Conservation (phyloP, 768 basidiomycete genomes). For the Agaricus subrufescens region DNA sequence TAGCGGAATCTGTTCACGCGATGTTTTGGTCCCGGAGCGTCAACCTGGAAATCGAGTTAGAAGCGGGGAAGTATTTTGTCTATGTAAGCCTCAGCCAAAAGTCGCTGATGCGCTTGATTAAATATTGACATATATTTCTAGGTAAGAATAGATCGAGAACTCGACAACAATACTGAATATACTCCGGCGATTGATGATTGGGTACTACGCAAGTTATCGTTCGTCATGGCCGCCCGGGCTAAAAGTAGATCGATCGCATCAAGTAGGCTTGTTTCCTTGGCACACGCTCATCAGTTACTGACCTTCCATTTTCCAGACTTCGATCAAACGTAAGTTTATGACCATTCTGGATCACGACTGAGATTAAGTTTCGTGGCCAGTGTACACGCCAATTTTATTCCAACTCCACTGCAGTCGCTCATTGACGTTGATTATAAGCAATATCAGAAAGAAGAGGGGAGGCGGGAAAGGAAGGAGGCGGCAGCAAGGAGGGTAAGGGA, state of each 20-base stretch:
- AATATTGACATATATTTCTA: background rate
- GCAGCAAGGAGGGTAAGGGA: slow-evolving; percentile 19
- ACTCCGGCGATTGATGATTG: slow-evolving; percentile 23
- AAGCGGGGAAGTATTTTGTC: slow-evolving; percentile 39
- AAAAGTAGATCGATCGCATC: slow-evolving; percentile 42
- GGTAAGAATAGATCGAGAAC: slow-evolving; percentile 29
- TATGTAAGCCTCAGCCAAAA: slow-evolving; percentile 25
- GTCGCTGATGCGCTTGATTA: background rate
- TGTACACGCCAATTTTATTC: slow-evolving; percentile 26
- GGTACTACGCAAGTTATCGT: slow-evolving; percentile 34
- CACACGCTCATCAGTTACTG: background rate
- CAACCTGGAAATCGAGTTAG: slow-evolving; percentile 36
- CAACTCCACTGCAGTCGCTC: slow-evolving; percentile 28
- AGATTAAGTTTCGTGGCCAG: slow-evolving; percentile 14
- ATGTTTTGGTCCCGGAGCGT: slow-evolving; percentile 35
- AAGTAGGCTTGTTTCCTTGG: slow-evolving; percentile 26
- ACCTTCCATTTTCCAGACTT: slow-evolving; percentile 21
- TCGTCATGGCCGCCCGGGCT: slow-evolving; percentile 37
- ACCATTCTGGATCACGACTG: slow-evolving; percentile 3
- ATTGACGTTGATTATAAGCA: slow-evolving; percentile 32
- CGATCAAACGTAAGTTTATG: slow-evolving; percentile 25
- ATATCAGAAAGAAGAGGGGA: slow-evolving; percentile 22
- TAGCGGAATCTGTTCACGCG: slow-evolving; percentile 32
- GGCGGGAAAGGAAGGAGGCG: slow-evolving; percentile 12
- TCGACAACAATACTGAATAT: slow-evolving; percentile 9